Evolutionary conservation across 495 filamentous ascomycete genomes (phyloP), one percentile per base, ranked within the genome.

Genomic region (Hypoxylon cercidicola): DNA sequence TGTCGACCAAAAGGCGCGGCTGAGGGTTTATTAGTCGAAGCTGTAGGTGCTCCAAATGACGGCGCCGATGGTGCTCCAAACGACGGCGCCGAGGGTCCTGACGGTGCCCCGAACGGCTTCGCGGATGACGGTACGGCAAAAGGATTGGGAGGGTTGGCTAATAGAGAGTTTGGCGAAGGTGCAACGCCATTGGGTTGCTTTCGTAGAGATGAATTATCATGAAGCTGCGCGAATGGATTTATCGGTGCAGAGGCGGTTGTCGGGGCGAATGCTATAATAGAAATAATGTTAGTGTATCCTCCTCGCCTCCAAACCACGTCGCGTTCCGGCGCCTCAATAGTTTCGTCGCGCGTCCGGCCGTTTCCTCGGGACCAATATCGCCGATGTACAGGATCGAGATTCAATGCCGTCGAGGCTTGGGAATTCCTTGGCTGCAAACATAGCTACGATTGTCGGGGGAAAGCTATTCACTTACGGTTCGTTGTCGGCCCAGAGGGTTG

Each of bases 401-500:
- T 61, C 64, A 41, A 39, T 32, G 15, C 25, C 5, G 32, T 46
- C 40, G 45, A 52, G 16, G 30, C 11, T 52, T 4, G 30, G 7
- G 41, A 46, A 18, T n/a, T 41, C 21, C 9, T 6, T 53, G 23
- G 48, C 20, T 35, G 48, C 25, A 45, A 55, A 21, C 16, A 40
- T 45, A 51, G 35, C 44, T 63, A 32, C 43, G 15, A 55, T 60
- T 45, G 30, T 62, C 47, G 53, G 66, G 48, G 37, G 68, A 66
- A 68, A 71, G 56, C 52, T 50, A 49, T 43, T 49, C 61, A 73
- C 71, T 73, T 73, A 73, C 71, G 68, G 64, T 73, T 73, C 57
- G 21, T 57, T 50, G 61, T 53, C 50, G 55, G 50, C 39, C 47
- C 55, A 61, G 68, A 30, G 55, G 15, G 34, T 23, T 39, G 50